Evolutionary conservation across 495 filamentous ascomycete species (phyloP).

Genomic region (Neurospora hispaniola): DNA sequence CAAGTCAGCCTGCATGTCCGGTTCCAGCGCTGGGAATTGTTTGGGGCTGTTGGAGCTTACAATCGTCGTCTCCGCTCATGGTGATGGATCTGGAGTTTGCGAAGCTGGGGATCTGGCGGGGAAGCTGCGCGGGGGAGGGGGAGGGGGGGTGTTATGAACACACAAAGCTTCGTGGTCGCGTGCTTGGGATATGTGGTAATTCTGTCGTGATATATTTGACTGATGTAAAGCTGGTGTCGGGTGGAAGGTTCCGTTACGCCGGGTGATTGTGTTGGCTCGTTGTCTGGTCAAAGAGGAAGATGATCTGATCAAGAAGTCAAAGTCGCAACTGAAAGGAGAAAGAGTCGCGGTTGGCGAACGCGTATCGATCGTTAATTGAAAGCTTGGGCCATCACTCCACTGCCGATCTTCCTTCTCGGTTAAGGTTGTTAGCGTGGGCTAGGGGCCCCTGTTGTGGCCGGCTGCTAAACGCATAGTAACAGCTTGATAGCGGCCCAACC

Average conservation of each 20-base stretch:
- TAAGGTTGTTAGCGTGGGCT: not conserved
- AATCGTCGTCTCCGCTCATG: not conserved
- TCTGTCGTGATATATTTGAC: not conserved
- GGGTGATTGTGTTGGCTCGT: not conserved
- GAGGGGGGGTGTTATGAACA: not conserved
- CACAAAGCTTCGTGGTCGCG: not conserved
- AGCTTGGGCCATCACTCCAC: conserved; percentile 2
- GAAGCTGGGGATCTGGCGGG: not conserved
- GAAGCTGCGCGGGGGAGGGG: not conserved
- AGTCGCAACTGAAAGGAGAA: not conserved
- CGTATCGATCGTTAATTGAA: conserved; percentile 15
- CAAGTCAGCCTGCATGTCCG: conserved; percentile 6
- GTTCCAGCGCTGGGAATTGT: not conserved
- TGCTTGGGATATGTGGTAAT: not conserved
- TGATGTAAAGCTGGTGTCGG: not conserved
- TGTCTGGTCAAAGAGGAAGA: not conserved
- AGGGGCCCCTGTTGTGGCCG: not conserved
- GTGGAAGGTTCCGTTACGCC: not conserved
- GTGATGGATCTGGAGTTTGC: not conserved
- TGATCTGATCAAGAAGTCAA: not conserved
- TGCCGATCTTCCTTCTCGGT: not conserved
- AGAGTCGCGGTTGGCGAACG: conserved; percentile 5
- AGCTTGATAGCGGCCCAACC: not conserved
- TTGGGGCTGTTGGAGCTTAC: not conserved
- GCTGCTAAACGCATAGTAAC: not conserved